Conservation (phyloP, 2,329 filamentous ascomycete genomes). For the Cylindrodendrum hubeiense region DNA sequence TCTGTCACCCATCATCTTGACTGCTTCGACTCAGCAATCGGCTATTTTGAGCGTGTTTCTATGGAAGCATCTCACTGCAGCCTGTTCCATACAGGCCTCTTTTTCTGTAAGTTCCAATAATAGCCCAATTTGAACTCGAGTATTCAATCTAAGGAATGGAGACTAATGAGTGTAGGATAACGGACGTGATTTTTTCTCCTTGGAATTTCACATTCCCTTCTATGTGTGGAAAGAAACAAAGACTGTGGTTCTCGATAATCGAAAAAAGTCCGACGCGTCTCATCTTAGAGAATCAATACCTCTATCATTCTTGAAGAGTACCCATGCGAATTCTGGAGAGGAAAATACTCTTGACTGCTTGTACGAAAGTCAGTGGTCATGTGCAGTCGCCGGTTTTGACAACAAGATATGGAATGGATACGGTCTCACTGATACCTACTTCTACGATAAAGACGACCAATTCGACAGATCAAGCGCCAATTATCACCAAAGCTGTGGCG, state of each 20-base stretch:
- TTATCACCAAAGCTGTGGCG: not conserved
- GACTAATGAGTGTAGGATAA: too few relatives aligned
- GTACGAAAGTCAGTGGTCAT: conserved; percentile 16
- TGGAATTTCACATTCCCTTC: conserved; percentile 13
- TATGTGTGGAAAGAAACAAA: not conserved
- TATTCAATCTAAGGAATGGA: too few relatives aligned
- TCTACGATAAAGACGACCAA: conserved; percentile 2
- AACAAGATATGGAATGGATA: not conserved
- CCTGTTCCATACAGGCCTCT: not conserved
- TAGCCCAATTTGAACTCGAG: not conserved
- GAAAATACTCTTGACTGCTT: not conserved
- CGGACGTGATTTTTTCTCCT: too few relatives aligned
- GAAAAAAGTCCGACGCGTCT: not conserved
- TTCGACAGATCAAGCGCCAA: not conserved
- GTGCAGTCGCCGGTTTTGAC: not conserved
- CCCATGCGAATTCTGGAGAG: not conserved
- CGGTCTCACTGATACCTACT: conserved; percentile 8
- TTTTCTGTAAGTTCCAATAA: not conserved
- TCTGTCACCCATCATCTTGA: not conserved
- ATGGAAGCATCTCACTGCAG: not conserved
- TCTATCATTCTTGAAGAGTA: not conserved
- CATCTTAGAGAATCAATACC: not conserved
- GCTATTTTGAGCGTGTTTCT: not conserved
- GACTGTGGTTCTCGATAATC: not conserved
- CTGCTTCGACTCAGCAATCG: not conserved